These are phyloP conservation scores for Luffa aegyptiaca DNA, from an alignment of 306 rosid genomes.

Conservation along the genomic window DNA sequence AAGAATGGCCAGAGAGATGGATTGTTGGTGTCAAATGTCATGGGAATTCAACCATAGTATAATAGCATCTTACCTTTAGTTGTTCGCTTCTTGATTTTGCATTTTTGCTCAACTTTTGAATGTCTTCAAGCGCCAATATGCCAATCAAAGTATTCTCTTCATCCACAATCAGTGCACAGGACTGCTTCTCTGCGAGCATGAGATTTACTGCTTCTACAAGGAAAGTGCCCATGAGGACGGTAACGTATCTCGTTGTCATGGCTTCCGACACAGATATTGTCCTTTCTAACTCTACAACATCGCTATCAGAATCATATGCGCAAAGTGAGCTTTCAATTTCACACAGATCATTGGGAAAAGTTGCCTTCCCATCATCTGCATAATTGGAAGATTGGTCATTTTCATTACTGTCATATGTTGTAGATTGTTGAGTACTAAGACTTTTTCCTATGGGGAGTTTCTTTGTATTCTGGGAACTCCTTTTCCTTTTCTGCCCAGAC, in stretches of 20 bases:
- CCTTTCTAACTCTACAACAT: conserved; percentile 26
- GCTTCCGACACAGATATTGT: conserved; percentile 69
- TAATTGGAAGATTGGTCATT: conserved; percentile 28
- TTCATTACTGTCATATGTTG: conserved; percentile 22
- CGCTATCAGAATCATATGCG: conserved; percentile 35
- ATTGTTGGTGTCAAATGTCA: background rate
- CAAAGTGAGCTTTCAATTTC: conserved; percentile 73
- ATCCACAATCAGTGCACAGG: conserved; percentile 78
- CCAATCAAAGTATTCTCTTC: conserved; percentile 53
- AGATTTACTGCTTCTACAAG: conserved; percentile 64
- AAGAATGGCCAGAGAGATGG: background rate
- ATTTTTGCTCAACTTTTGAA: conserved; percentile 51
- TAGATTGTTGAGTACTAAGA: conserved; percentile 22
- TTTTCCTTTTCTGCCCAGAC: conserved; percentile 61
- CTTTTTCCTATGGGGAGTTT: conserved; percentile 19
- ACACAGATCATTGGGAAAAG: conserved; percentile 36
- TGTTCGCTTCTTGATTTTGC: conserved; percentile 40
- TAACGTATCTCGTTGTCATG: conserved; percentile 75
- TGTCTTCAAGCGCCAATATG: conserved; percentile 59
- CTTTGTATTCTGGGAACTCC: conserved; percentile 18
- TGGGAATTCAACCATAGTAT: background rate
- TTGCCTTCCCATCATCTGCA: conserved; percentile 20
- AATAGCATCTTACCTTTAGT: conserved; percentile 40
- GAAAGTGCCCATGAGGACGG: conserved; percentile 44
- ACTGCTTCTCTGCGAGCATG: conserved; percentile 81